Evolutionary conservation across 108 stramenopile species (phyloP), one percentile per base, ranked within the genome.

Genomic region (Epithemia pelagica): DNA sequence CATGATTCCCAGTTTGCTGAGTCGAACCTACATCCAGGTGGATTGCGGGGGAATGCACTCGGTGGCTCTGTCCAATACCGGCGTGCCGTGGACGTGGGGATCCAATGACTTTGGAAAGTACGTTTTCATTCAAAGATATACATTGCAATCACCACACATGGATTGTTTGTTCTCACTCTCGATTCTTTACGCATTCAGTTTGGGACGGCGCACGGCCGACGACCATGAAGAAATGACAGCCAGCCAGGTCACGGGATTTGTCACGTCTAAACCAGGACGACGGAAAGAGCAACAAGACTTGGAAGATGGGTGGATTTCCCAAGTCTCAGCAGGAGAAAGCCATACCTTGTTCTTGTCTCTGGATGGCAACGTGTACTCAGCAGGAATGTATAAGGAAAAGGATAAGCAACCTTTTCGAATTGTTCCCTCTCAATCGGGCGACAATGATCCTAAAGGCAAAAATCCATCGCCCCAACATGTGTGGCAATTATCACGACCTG

Each of bases 41-140:
- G 81, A 88, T 1, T 83, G 78, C 55, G 97, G 97, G 1, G 96
- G 93, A 28, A 57, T 95, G 32, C 88, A 92, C 67, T 82, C 74
- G 21, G 71, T 85, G 59, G 91, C 81, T 0, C 51, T 88, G 23
- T 76, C 83, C 7, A 59, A 73, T 2, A 77, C 87, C 57, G 96
- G 96, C 0, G 26, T 61, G 0, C 92, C 94, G 18, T 96, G 83
- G 58, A 79, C 92, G 22, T 98, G 94, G 89, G 97, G 97, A n/a
- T 77, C 76, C 59, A 82, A 81, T 54, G 97, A 98, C 64, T 46
- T 46, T 46, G 37, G 94, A 96, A 22, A 88, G 91, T 21, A 71
- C 80, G 51, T 66, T 98, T 52, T 96, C 95, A 21, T 62, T 89
- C 57, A 54, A 24, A 23, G 30, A 19, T 51, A n/a, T n/a, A n/a